Percentiles rank a stretch among this genome's conserved stretches.
Evolutionary conservation across 805 yeast species (phyloP).

Genomic region (Ogataea trehalophila): DNA sequence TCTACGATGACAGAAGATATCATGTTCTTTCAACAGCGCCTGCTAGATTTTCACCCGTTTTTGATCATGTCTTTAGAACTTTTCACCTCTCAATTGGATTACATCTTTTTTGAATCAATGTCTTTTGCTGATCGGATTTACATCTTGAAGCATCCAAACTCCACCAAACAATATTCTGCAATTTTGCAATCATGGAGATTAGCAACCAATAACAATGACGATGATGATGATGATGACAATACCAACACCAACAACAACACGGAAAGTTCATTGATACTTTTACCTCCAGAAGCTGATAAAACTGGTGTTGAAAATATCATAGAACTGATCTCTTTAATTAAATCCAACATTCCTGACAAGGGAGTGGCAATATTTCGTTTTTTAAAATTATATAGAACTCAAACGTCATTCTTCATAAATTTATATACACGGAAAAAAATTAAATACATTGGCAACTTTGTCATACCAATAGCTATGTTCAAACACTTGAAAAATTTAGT

Average conservation of each 20-base stretch:
- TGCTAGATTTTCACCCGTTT: slow-evolving; percentile 38
- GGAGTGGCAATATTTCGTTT: slow-evolving; percentile 17
- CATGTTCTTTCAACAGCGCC: slow-evolving; percentile 31
- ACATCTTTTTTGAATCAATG: slow-evolving; percentile 35
- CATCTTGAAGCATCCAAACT: slow-evolving; percentile 36
- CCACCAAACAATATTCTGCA: slow-evolving; percentile 13
- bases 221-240: no score
- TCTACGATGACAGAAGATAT: no score
- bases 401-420: slow-evolving; percentile 26
- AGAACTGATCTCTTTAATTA: no score
- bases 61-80: slow-evolving; percentile 33
- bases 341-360: slow-evolving; percentile 2
- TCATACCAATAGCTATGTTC: slow-evolving; percentile 40
- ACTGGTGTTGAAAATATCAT: no score
- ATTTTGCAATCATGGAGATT: slow-evolving; percentile 1
- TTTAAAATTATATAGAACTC: slow-evolving; percentile 23
- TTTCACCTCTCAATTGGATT: slow-evolving; percentile 36
- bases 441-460: slow-evolving; percentile 39
- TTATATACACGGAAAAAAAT: slow-evolving; percentile 32
- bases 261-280: no score
- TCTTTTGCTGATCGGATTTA: slow-evolving; percentile 35
- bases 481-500: slow-evolving; percentile 38
- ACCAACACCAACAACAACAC: no score
- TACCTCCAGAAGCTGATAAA: no score
- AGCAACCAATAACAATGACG: no score